Percentiles rank a stretch among this genome's conserved stretches.
Conservation (phyloP, 225 moss, liverwort and hornwort genomes). For the Polytrichum formosum region DNA sequence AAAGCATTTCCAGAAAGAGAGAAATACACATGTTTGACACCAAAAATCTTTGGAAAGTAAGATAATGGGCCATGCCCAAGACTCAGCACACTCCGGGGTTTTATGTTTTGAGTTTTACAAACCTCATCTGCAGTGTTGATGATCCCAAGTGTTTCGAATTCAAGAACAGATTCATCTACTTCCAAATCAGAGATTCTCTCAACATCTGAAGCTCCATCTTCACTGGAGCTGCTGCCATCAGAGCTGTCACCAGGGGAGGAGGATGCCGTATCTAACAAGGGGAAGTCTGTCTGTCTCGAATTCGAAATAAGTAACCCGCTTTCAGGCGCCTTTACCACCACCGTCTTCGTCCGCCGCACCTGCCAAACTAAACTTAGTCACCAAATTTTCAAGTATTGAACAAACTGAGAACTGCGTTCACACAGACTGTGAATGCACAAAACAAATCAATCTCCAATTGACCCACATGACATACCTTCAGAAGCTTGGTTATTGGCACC, state of each 20-base stretch:
- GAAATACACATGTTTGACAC: no score
- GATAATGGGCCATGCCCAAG: not conserved
- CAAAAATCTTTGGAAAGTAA: not conserved
- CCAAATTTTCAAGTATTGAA: no score
- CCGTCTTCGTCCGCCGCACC: conserved; percentile 2
- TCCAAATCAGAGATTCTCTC: conserved; percentile 4
- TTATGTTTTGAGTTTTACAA: not conserved
- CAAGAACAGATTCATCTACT: conserved; percentile 6
- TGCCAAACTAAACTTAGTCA: not conserved
- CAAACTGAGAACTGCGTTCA: not conserved
- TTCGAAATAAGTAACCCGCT: not conserved
- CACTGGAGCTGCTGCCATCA: not conserved
- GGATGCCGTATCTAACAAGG: not conserved
- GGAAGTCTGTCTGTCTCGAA: not conserved
- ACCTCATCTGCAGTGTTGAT: conserved; percentile 5
- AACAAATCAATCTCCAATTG: not conserved
- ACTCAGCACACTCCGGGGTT: not conserved
- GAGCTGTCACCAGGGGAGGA: conserved; percentile 1
- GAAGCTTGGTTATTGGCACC: not conserved
- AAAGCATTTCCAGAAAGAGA: no score
- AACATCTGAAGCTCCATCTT: conserved; percentile 1
- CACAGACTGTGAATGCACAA: not conserved
- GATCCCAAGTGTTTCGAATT: conserved; percentile 8
- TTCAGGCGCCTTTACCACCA: conserved; percentile 1
- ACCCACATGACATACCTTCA: not conserved